Base-by-base conservation (phyloP, 2,329 filamentous ascomycete genomes). In the Cadophora luteo-olivacea region DNA sequence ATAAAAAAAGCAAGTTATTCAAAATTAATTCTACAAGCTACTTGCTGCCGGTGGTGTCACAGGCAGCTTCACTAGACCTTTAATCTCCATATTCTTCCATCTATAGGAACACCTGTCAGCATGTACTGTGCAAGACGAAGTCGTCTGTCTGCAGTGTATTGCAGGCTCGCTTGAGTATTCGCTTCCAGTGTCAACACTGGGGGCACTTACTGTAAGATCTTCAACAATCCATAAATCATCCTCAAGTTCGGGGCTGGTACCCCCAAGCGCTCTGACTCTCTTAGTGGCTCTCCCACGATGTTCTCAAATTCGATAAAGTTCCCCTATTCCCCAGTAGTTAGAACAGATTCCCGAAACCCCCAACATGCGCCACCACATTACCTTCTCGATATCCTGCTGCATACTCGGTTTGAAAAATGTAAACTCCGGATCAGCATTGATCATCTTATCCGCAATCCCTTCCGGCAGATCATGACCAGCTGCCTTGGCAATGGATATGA, bases 301-400 rank as follows among this genome's bases (percentile, higher is more conserved):
- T 86, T 85, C 72, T 87, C 85, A 69, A 86, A 76, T 73, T 87
- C 85, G 81, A 86, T 83, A 64, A 82, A 84, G 72, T 86, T 87
- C 19, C 85, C 83, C 82, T 82, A 69, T 33, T 4, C 3, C 29
- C 29, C 3, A 48, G 69, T 51, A 70, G 61, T 22, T n/a, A n/a
- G n/a, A n/a, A n/a, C n/a, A n/a, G n/a, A n/a, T n/a, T n/a, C n/a
- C n/a, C n/a, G 22, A 41, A 22, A 33, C 6, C n/a, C 41, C 8
- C 33, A 29, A n/a, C 38, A 16, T 38, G 2, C n/a, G n/a, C 22
- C 41, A 64, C 9, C 14, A 52, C 52, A 58, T 38, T 16, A 84
- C 84, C 61, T 80, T 78, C 71, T 85, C 83, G 82, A 84, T 85
- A 71, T 86, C 84, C 24, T 83, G 75, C 61, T 83, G 81, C 85